Base-by-base conservation (phyloP, 257 asterid species). In the Penstemon eatonii region DNA sequence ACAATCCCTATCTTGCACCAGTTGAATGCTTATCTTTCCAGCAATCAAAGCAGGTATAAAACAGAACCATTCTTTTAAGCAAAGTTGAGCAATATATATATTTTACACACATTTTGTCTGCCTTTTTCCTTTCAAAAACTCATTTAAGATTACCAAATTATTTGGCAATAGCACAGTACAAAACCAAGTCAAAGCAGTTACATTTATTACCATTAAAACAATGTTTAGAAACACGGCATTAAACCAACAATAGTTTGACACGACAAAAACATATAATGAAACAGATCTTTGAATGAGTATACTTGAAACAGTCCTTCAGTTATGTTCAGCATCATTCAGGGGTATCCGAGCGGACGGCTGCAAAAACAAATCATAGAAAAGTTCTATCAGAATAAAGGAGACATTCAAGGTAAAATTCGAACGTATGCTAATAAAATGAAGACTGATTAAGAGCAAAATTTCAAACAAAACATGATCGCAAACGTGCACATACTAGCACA, bases 321-420 rank as follows among this genome's bases (percentile, higher is more conserved):
- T 5, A 47, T 38, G 46, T 42, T 52, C 68, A 58, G 67, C 72
- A 73, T 84, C 76, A 78, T 72, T 72, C 83, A 10, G 79, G 68
- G 60, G 77, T 13, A 51, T 84, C 89, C 2, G 84, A 13, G 72
- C 80, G 87, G 41, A 71, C 4, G 47, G 79, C 87, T 79, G 87
- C 70, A 76, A 63, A 71, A 76, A 72, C 66, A 70, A 71, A 38
- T 53, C 60, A 53, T 33, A 33, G 56, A 36, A 25, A 36, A 33
- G 33, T 10, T 7, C 11, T 13, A 46, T 72, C 67, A 77, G 82
- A 68, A 64, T 6, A 18, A 65, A 36, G 42, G 7, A 13, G 40
- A 43, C 53, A 64, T 72, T n/a, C 7, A 10, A 2, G 11, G 55
- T 41, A 9, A 25, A n/a, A 13, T 25, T 33, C 3, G 4, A 1